Evolutionary conservation across 2,329 filamentous ascomycete species (phyloP), one percentile per base, ranked within the genome.

Genomic region (Paracoccidioides brasiliensis): DNA sequence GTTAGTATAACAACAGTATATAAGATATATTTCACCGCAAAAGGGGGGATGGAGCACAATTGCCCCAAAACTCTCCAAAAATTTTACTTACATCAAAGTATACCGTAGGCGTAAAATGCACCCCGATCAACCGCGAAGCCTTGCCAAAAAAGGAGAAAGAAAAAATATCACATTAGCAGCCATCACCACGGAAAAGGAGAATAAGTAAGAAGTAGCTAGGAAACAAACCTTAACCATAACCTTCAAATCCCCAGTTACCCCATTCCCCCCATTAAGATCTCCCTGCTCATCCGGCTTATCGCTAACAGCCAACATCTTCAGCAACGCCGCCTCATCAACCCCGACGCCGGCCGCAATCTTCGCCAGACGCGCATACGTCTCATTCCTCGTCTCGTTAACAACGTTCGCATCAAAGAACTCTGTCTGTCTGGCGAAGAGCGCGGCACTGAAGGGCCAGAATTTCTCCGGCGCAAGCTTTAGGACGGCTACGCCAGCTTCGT

Each of bases 61-160:
- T 22, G 22, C 22, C 22, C 22, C 22, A 22, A 22, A 22, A 22
- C 22, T 22, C 22, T 22, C 22, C 22, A 22, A 22, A 22, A 22
- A 22, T 1, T 22, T 22, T 22, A 7, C 60, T 62, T 55, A 60
- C 90, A 70, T 97, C 83, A 69, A 94, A 90, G 52, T 95, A 77
- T 22, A 91, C 89, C 0, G 90, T 96, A 1, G 91, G 91, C 44
- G 88, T 91, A 43, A 96, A 88, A 74, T 97, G 91, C 45, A 95
- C 82, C 10, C 90, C 86, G 7, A 87, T 80, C 62, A 93, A 72
- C 45, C 91, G 51, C 33, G 49, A 52, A 22, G 49, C 49, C 51
- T 57, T 42, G 38, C 53, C 12, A 22, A 22, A 22, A 22, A 22
- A 22, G 2, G 22, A 22, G 2, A 22, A 22, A 7, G n/a, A 38